A percentile compares a stretch with the other conserved stretches of the same genome.
Conservation (phyloP, 2,329 filamentous ascomycete species). For the Fusarium algeriense region DNA sequence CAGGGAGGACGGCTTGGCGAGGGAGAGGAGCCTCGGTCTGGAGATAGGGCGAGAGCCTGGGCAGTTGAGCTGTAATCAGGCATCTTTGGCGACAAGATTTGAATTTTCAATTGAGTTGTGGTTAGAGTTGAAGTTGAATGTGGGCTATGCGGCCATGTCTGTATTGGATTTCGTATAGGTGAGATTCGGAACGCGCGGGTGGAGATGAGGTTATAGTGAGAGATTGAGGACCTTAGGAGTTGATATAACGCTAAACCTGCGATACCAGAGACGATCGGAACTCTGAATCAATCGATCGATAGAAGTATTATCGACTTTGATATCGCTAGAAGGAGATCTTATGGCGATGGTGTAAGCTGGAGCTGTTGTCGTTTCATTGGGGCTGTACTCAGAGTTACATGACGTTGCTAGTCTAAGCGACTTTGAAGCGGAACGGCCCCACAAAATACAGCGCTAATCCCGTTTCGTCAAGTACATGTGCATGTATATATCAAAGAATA, state of each 20-base stretch:
- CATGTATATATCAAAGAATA: background rate
- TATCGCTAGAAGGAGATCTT: background rate
- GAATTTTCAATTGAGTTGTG: background rate
- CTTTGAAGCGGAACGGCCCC: constrained; percentile 23
- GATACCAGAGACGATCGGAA: no score
- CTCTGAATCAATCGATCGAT: background rate
- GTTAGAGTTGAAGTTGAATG: background rate
- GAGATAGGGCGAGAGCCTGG: constrained; percentile 61
- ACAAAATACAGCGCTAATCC: constrained; percentile 11
- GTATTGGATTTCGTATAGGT: constrained; percentile 11
- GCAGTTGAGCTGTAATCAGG: constrained; percentile 65
- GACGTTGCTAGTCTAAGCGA: constrained; percentile 40
- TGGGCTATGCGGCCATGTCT: constrained; percentile 37
- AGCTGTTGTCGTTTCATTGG: constrained; percentile 20
- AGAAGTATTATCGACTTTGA: constrained; percentile 5
- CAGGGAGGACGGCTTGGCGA: constrained; percentile 49
- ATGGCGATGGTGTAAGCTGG: constrained; percentile 15
- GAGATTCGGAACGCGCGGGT: constrained; percentile 39
- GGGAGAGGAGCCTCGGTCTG: constrained; percentile 49
- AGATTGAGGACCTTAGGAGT: constrained; percentile 7
- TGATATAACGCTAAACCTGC: background rate
- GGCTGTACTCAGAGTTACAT: constrained; percentile 20
- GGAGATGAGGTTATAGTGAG: constrained; percentile 16
- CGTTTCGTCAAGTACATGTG: background rate
- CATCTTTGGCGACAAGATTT: constrained; percentile 54